Percentiles rank a stretch among this genome's conserved stretches.
Evolutionary conservation across 768 basidiomycete species (phyloP).

Genomic region (Boletus reticuloceps): DNA sequence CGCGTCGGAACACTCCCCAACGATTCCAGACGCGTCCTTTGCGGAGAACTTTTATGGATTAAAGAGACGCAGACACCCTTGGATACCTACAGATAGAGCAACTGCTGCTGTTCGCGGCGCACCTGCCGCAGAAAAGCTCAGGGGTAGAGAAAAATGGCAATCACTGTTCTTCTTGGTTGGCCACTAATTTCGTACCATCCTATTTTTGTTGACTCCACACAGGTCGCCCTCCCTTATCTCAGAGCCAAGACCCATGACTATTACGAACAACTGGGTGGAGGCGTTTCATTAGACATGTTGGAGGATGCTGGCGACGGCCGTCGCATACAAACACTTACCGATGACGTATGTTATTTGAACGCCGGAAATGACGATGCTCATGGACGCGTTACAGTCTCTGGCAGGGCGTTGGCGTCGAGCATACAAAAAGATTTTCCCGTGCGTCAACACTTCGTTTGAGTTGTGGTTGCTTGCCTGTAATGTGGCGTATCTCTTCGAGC

Average conservation of each 20-base stretch:
- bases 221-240: conserved; percentile 86
- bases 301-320: conserved; percentile 49
- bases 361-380: conserved; percentile 2
- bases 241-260: conserved; percentile 88
- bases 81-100: conserved; percentile 67
- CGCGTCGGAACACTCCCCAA: neutral
- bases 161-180: conserved; percentile 81
- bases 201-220: conserved; percentile 1
- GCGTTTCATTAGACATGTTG: conserved; percentile 61
- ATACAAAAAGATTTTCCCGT: conserved; percentile 82
- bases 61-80: conserved; percentile 71
- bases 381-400: conserved; percentile 39
- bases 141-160: conserved; percentile 64
- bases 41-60: conserved; percentile 96
- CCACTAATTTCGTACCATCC: neutral
- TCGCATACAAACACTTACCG: conserved; percentile 45
- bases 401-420: conserved; percentile 51
- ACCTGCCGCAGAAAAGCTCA: conserved; percentile 62
- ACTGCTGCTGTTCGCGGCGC: conserved; percentile 65
- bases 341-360: conserved; percentile 43
- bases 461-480: conserved; percentile 83
- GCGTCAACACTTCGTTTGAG: conserved; percentile 74
- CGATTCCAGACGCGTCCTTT: conserved; percentile 77
- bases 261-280: conserved; percentile 88
- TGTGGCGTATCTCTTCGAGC: conserved; percentile 86